A percentile compares a stretch with the other conserved stretches of the same genome.
phyloP scores from a whole-genome alignment of 345 rosid genomes.

The Euphorbia pulcherrima region DNA sequence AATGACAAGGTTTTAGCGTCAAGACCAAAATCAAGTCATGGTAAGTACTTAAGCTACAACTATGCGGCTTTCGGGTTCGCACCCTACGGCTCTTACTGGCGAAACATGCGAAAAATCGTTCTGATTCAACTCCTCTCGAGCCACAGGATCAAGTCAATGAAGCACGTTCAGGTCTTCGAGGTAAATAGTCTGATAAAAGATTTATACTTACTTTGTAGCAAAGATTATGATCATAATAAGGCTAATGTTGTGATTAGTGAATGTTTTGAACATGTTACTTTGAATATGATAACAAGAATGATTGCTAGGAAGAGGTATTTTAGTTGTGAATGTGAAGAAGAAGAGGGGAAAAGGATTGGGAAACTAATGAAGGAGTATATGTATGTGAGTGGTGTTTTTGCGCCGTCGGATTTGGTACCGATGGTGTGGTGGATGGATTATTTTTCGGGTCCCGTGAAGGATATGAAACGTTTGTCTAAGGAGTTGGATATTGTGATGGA shows the following conservation, averaged over 20 bases:
- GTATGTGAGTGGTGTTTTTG: conserved; percentile 21
- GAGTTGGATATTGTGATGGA: conserved; percentile 28
- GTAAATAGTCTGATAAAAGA: conserved; percentile 16
- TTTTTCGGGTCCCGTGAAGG: conserved; percentile 6
- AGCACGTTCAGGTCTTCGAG: conserved; percentile 22
- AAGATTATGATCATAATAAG: background rate
- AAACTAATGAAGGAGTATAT: conserved; percentile 30
- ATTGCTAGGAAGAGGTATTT: conserved; percentile 30
- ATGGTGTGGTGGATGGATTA: conserved; percentile 30
- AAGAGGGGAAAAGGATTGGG: conserved; percentile 24
- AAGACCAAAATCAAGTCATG: conserved; percentile 23
- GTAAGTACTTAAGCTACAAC: conserved; percentile 20
- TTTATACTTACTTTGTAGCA: conserved; percentile 1
- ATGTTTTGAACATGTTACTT: conserved; percentile 7
- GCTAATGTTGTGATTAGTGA: conserved; percentile 17
- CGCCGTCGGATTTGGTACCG: conserved; percentile 33
- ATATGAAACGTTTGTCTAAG: conserved; percentile 18
- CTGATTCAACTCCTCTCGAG: conserved; percentile 19
- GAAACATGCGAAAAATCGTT: conserved; percentile 15
- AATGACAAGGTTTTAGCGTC: conserved; percentile 18
- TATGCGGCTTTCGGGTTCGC: conserved; percentile 22
- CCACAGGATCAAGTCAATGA: conserved; percentile 20
- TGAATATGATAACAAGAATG: conserved; percentile 23
- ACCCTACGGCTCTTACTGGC: conserved; percentile 13
- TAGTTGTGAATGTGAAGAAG: background rate